Conservation (phyloP, 371 early-diverging fungal genomes). For the Apophysomyces variabilis region DNA sequence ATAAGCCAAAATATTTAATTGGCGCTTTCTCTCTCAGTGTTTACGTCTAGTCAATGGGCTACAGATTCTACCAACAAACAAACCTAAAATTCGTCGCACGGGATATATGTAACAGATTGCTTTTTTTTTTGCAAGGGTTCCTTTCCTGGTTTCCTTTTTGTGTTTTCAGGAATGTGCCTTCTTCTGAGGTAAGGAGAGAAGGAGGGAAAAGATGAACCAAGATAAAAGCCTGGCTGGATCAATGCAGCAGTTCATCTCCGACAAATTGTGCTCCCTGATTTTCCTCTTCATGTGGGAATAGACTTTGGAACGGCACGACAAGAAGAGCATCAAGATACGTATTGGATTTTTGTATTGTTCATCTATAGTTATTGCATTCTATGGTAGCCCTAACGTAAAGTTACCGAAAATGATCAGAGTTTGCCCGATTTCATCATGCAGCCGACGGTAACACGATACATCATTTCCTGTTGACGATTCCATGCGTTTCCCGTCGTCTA, state of each 20-base stretch:
- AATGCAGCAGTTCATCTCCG: conserved; percentile 5
- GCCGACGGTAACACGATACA: background rate
- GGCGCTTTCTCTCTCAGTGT: too few relatives aligned
- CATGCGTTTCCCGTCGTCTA: background rate
- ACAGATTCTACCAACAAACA: too few relatives aligned
- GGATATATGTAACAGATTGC: too few relatives aligned
- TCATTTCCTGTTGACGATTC: conserved; percentile 1
- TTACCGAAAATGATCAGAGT: background rate
- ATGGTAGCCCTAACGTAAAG: too few relatives aligned
- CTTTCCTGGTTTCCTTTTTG: too few relatives aligned
- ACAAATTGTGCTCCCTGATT: background rate
- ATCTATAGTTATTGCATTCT: too few relatives aligned
- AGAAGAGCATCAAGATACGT: background rate
- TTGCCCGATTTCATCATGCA: background rate
- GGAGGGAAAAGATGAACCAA: background rate
- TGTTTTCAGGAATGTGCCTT: too few relatives aligned
- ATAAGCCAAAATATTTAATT: too few relatives aligned
- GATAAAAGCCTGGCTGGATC: background rate
- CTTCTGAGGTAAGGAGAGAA: background rate
- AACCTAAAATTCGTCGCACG: too few relatives aligned
- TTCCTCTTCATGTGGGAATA: background rate
- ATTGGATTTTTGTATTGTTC: too few relatives aligned
- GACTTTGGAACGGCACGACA: background rate
- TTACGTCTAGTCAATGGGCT: too few relatives aligned
- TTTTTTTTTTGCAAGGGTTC: too few relatives aligned